Conservation (phyloP, 805 yeast species). For the Nakazawaea ambrosiae region DNA sequence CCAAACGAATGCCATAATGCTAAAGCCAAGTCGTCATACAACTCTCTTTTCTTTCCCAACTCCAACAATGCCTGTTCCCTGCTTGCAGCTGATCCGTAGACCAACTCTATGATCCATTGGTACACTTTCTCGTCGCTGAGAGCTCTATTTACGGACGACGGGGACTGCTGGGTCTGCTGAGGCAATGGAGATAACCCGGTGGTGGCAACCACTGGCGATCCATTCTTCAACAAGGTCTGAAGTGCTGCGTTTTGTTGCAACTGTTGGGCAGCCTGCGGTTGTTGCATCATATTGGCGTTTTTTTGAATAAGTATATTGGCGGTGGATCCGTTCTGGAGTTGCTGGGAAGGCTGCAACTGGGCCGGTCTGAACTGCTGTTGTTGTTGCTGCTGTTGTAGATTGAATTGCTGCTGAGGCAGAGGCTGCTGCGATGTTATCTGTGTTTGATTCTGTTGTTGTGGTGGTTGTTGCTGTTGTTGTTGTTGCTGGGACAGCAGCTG, state of each 20-base stretch:
- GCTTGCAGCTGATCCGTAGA: constrained; percentile 65
- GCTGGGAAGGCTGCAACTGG: constrained; percentile 11
- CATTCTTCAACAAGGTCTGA: constrained; percentile 1
- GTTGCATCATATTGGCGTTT: not conserved
- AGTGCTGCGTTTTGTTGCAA: constrained; percentile 6
- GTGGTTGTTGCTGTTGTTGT: constrained; percentile 15
- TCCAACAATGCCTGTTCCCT: constrained; percentile 91
- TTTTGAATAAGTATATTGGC: not conserved
- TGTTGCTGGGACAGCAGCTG: constrained; percentile 15
- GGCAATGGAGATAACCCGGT: constrained; percentile 11
- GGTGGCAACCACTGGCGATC: constrained; percentile 1
- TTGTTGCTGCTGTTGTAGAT: not conserved
- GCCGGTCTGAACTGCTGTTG: constrained; percentile 1
- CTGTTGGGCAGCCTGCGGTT: not conserved
- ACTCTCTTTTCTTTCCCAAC: constrained; percentile 89
- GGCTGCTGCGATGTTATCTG: constrained; percentile 14
- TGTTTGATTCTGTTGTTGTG: constrained; percentile 13
- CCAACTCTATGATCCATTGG: constrained; percentile 84
- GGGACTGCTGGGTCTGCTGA: constrained; percentile 5
- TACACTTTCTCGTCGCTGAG: constrained; percentile 76
- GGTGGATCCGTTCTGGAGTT: constrained; percentile 9
- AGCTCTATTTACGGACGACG: constrained; percentile 27
- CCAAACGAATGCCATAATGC: constrained; percentile 96
- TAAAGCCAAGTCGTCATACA: constrained; percentile 87
- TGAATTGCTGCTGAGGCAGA: constrained; percentile 11